Conservation (phyloP, 169 alveolate species). For the Cryptosporidium muris region DNA sequence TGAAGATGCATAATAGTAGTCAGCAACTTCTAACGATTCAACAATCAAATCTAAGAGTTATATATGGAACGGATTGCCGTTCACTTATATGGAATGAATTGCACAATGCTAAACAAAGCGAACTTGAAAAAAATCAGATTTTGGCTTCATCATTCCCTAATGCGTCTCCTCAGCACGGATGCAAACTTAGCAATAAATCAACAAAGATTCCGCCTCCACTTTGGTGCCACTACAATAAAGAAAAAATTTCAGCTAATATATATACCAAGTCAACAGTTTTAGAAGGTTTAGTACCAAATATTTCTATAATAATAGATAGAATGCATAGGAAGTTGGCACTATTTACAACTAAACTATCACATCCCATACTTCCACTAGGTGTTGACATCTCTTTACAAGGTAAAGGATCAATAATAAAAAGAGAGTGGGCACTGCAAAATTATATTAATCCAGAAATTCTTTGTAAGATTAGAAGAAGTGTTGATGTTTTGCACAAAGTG, state of each 20-base stretch:
- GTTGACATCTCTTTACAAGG: slow-evolving; percentile 18
- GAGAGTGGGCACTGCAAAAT: not conserved
- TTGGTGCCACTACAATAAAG: not conserved
- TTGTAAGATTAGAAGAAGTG: not conserved
- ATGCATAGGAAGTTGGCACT: slow-evolving; percentile 18
- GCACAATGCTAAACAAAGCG: not conserved
- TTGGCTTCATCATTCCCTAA: slow-evolving; percentile 21
- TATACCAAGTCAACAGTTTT: not conserved
- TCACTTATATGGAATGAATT: slow-evolving; percentile 11
- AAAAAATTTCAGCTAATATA: not conserved
- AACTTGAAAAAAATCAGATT: not conserved
- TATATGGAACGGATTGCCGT: slow-evolving; percentile 50
- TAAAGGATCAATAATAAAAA: slow-evolving; percentile 22
- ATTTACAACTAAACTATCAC: slow-evolving; percentile 3
- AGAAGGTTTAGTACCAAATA: not conserved
- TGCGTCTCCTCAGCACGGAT: not conserved
- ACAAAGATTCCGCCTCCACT: not conserved
- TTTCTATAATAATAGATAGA: not conserved
- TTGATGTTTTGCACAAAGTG: not conserved
- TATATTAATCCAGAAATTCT: slow-evolving; percentile 17
- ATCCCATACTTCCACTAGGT: slow-evolving; percentile 1
- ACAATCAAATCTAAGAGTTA: not conserved
- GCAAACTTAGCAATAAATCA: not conserved
- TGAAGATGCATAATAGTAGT: not conserved
- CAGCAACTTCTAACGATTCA: not conserved